These are phyloP conservation scores for Malassezia dermatis DNA, from an alignment of 1,284 basidiomycete genomes.

Conservation along the genomic window DNA sequence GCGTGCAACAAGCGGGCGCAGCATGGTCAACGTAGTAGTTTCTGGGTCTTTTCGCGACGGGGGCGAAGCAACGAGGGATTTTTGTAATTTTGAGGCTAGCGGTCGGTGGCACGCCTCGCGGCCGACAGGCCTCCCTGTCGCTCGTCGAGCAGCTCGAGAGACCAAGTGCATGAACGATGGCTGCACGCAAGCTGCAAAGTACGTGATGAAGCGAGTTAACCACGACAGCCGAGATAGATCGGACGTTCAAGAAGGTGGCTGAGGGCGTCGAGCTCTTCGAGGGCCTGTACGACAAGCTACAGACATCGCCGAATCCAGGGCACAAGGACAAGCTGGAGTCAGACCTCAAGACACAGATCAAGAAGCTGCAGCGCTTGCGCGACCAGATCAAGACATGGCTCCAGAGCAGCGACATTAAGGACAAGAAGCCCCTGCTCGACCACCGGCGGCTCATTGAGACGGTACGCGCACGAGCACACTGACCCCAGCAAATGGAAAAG, in stretches of 20 bases:
- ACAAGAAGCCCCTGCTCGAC: conserved; percentile 85
- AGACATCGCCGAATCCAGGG: conserved; percentile 39
- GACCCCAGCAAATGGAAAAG: conserved; percentile 93
- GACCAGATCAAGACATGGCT: conserved; percentile 99
- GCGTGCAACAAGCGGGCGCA: conserved; percentile 1
- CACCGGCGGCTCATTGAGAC: conserved; percentile 94
- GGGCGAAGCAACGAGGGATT: background rate
- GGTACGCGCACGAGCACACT: conserved; percentile 54
- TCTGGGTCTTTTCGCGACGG: background rate
- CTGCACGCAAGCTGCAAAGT: conserved; percentile 45
- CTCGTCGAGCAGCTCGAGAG: background rate
- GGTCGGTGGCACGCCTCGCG: background rate
- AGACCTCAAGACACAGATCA: conserved; percentile 52
- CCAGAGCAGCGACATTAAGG: conserved; percentile 96
- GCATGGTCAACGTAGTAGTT: background rate
- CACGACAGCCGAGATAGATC: conserved; percentile 42
- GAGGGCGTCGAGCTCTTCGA: conserved; percentile 48
- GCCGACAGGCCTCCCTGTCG: background rate
- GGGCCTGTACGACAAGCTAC: conserved; percentile 46
- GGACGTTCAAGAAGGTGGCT: conserved; percentile 45
- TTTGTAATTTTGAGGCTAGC: background rate
- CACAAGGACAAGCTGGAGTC: conserved; percentile 48
- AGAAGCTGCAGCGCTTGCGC: conserved; percentile 91
- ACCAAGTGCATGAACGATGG: conserved; percentile 25
- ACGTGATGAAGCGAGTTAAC: conserved; percentile 5